Percentiles rank a stretch among this genome's conserved stretches.
These are phyloP conservation scores for Monilinia polystroma DNA, from an alignment of 2,329 filamentous ascomycete species.

Conservation along the genomic window DNA sequence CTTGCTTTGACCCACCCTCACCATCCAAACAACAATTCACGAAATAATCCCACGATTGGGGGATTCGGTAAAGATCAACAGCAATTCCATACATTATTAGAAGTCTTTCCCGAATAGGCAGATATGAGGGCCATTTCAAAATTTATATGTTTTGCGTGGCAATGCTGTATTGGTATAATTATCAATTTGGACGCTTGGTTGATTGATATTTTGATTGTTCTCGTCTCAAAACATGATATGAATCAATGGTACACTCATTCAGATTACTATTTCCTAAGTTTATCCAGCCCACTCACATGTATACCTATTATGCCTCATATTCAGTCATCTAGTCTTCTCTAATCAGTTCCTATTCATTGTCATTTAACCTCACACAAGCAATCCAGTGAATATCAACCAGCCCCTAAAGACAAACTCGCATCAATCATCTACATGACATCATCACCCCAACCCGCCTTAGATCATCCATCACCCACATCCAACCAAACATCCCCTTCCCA, in stretches of 20 bases:
- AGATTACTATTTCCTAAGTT: background rate
- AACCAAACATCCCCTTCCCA: too few relatives aligned
- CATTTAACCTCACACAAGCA: too few relatives aligned
- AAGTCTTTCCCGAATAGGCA: background rate
- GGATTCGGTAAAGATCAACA: background rate
- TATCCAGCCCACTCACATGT: background rate
- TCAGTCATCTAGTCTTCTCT: too few relatives aligned
- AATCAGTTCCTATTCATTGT: too few relatives aligned
- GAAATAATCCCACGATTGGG: background rate
- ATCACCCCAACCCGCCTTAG: too few relatives aligned
- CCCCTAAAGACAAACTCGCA: too few relatives aligned
- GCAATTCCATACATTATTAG: background rate
- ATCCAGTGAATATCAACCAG: too few relatives aligned
- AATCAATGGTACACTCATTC: background rate
- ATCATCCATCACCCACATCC: too few relatives aligned
- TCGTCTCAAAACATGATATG: slow-evolving; percentile 4
- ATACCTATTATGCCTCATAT: background rate
- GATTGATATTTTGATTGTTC: background rate
- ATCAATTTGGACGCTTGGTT: background rate
- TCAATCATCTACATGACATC: too few relatives aligned
- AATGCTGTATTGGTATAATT: background rate
- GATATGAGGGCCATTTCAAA: background rate
- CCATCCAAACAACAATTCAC: background rate
- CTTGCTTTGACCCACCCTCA: slow-evolving; percentile 20
- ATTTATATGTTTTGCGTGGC: background rate